Evolutionary conservation across 768 basidiomycete genomes (phyloP), one percentile per base, ranked within the genome.

Genomic region (Psilocybe sp.): DNA sequence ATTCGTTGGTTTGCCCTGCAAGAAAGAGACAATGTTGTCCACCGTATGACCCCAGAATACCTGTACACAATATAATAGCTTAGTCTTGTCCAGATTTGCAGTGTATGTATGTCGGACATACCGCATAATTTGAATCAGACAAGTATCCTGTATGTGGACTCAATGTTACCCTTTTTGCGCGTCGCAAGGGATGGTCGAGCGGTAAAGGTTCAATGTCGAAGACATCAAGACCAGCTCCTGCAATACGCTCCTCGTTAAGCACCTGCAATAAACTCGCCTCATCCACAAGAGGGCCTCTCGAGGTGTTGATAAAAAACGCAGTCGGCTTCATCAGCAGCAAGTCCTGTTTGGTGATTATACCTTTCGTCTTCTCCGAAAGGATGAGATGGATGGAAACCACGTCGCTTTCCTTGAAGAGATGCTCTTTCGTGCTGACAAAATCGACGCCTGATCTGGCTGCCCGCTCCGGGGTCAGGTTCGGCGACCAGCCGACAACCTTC

Each of bases 201-300:
- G 81, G 81, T 46, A 85, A 64, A n/a, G 85, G 86, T 57, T 88
- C 84, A 33, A 75, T 58, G 40, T 84, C 83, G 58, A 77, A 87
- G 1, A 87, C 85, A 62, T 87, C 85, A 46, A 87, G 60, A 0
- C 80, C 85, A 0, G 78, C 84, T 0, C 82, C 85, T 2, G 74
- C 73, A 33, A 87, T 82, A 39, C 53, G 66, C 36, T 69, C 71
- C 32, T 73, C 59, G 49, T 71, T 61, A 51, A 86, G 59, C 2
- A 69, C 71, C 4, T 78, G 63, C 8, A 86, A 51, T 32, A 89
- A 59, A 0, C 78, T 85, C 0, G 44, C 54, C 55, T 86, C 85
- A 47, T 87, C 79, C 4, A 89, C 76, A 15, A 89, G 60, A 2
- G 82, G 82, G 0, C 87, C 86, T 47, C 85, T 65, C 2, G 80